phyloP scores from a whole-genome alignment of 2,329 filamentous ascomycete genomes.

The Lachnellula suecica region DNA sequence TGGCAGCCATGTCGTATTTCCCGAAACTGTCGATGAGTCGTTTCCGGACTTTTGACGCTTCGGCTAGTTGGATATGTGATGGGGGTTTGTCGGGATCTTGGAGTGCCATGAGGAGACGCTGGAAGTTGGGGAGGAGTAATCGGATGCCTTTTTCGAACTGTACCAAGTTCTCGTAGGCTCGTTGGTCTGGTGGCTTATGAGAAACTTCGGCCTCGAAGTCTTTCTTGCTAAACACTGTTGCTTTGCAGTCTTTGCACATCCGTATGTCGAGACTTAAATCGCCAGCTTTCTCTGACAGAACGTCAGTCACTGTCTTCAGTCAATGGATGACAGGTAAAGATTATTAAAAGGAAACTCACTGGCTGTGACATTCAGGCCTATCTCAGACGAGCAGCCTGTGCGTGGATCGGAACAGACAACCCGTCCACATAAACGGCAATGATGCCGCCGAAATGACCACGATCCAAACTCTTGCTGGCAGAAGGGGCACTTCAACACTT shows the following conservation, averaged over 20 bases:
- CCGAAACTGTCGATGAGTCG: constrained; percentile 70
- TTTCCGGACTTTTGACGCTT: constrained; percentile 70
- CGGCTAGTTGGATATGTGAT: constrained; percentile 53
- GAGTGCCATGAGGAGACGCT: constrained; percentile 60
- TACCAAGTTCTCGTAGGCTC: constrained; percentile 65
- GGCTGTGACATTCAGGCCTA: constrained; percentile 74
- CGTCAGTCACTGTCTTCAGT: constrained; percentile 35
- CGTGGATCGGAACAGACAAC: constrained; percentile 88
- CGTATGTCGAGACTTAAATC: constrained; percentile 77
- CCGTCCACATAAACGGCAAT: constrained; percentile 89
- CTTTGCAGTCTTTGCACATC: constrained; percentile 87
- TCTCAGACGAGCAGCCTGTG: constrained; percentile 81
- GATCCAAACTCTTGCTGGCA: constrained; percentile 94
- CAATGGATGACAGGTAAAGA: constrained; percentile 14
- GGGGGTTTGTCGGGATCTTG: constrained; percentile 61
- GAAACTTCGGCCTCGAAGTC: constrained; percentile 63
- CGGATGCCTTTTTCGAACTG: constrained; percentile 73
- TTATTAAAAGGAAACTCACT: constrained; percentile 45
- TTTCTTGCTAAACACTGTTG: constrained; percentile 65
- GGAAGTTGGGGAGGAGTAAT: constrained; percentile 66
- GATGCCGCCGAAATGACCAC: constrained; percentile 90
- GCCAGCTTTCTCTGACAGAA: constrained; percentile 45
- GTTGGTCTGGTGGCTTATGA: constrained; percentile 58
- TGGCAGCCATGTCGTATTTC: constrained; percentile 68
- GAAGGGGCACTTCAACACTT: constrained; percentile 80